Evolutionary conservation across 371 early-diverging fungal species (phyloP).

Genomic region (Nematocida major): DNA sequence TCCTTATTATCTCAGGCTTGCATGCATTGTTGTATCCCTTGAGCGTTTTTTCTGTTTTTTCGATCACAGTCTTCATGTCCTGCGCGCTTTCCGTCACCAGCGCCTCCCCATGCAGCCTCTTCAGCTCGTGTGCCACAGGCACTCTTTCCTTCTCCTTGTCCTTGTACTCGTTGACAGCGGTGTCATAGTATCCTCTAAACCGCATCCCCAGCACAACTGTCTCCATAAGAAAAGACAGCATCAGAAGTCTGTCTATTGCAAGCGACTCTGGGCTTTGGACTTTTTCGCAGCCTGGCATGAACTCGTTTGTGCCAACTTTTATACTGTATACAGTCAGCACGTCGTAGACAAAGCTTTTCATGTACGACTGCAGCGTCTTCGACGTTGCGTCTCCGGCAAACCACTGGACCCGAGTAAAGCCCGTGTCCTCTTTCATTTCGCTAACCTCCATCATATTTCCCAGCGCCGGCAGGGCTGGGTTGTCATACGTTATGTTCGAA

Average conservation of each 20-base stretch:
- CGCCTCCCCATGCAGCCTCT: constrained; percentile 27
- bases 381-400: constrained; percentile 38
- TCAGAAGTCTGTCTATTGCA: constrained; percentile 20
- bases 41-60: constrained; percentile 11
- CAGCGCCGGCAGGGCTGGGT: not conserved
- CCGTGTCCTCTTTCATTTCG: constrained; percentile 6
- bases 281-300: not conserved
- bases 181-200: constrained; percentile 35
- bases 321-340: constrained; percentile 23
- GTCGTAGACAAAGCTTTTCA: constrained; percentile 52
- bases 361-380: constrained; percentile 31
- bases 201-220: constrained; percentile 34
- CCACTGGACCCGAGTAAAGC: constrained; percentile 50
- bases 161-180: constrained; percentile 25
- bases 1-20: constrained; percentile 23
- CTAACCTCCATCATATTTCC: not conserved
- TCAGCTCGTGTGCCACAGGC: not conserved
- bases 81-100: not conserved
- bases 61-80: constrained; percentile 5
- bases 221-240: constrained; percentile 30
- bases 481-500: constrained; percentile 9
- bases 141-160: constrained; percentile 36
- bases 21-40: constrained; percentile 3
- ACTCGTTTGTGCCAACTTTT: constrained; percentile 20
- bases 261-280: not conserved